Conservation (phyloP, 495 filamentous ascomycete species). For the Choiromyces venosus region DNA sequence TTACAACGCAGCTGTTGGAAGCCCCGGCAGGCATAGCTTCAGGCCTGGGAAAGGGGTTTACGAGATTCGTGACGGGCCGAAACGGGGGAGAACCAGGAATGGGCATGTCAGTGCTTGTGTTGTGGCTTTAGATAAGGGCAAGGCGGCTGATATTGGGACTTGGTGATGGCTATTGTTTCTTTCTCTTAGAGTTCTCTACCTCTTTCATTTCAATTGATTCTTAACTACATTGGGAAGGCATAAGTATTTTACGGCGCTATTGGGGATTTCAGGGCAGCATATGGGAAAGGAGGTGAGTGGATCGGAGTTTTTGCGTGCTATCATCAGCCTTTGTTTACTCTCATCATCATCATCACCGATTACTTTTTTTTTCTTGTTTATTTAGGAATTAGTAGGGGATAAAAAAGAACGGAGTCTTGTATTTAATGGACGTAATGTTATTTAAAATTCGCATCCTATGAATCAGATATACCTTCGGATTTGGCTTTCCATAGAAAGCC, state of each 20-base stretch:
- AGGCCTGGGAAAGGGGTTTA: conserved; percentile 28
- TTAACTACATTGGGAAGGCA: neutral
- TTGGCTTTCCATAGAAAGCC: neutral
- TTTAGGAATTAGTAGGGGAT: neutral
- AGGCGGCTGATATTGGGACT: conserved; percentile 15
- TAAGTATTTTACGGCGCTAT: neutral
- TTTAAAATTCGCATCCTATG: neutral
- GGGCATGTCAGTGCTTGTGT: neutral
- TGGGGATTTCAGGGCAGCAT: neutral
- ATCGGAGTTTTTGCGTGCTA: neutral
- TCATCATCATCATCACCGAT: neutral
- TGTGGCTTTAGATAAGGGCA: neutral
- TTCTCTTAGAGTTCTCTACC: neutral
- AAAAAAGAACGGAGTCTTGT: neutral
- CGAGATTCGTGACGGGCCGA: conserved; percentile 16
- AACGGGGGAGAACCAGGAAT: neutral
- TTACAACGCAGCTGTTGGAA: neutral
- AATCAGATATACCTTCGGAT: neutral
- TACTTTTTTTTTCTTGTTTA: neutral
- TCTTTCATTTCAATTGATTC: neutral
- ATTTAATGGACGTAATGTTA: neutral
- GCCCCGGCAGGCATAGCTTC: conserved; percentile 28
- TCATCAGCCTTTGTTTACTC: neutral
- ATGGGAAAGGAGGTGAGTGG: conserved; percentile 19
- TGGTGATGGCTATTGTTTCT: conserved; percentile 5